These are phyloP conservation scores for Acarospora socialis DNA, from an alignment of 2,329 filamentous ascomycete species.

Conservation along the genomic window DNA sequence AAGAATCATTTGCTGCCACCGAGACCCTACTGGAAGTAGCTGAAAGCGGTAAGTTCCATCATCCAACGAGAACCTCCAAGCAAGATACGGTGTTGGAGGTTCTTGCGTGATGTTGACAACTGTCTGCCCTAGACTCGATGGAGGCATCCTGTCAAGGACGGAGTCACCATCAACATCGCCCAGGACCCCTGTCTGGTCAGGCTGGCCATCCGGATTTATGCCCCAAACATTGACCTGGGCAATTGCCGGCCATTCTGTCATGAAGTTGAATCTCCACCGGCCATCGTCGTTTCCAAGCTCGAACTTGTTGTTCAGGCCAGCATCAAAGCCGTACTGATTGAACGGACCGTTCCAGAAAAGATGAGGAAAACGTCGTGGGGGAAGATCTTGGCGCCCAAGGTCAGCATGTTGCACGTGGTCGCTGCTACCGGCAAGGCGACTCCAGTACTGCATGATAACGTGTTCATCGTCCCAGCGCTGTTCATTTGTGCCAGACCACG, in stretches of 20 bases:
- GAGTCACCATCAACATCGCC: conserved; percentile 49
- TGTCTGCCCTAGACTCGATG: conserved; percentile 40
- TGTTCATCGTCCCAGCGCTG: conserved; percentile 50
- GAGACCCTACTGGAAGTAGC: conserved; percentile 39
- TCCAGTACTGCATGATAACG: conserved; percentile 50
- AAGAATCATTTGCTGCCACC: conserved; percentile 38
- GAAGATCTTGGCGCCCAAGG: conserved; percentile 25
- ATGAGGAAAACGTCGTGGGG: conserved; percentile 43
- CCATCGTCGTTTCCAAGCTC: conserved; percentile 32
- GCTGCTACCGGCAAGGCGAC: conserved; percentile 42
- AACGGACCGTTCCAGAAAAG: conserved; percentile 48
- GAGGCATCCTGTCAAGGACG: conserved; percentile 47
- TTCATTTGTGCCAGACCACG: conserved; percentile 43
- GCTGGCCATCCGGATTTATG: conserved; percentile 47
- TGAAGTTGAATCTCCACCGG: conserved; percentile 45
- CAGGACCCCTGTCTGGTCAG: conserved; percentile 44
- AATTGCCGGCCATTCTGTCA: conserved; percentile 48
- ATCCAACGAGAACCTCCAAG: conserved; percentile 41
- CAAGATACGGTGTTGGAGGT: conserved; percentile 40
- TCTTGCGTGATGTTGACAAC: conserved; percentile 45
- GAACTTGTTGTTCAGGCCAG: conserved; percentile 41
- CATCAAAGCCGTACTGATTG: conserved; percentile 51
- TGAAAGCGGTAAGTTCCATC: conserved; percentile 40
- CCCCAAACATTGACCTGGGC: conserved; percentile 54
- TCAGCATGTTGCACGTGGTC: conserved; percentile 48